Base-by-base conservation (phyloP, 495 filamentous ascomycete species). In the Hypoxylon fuscum region DNA sequence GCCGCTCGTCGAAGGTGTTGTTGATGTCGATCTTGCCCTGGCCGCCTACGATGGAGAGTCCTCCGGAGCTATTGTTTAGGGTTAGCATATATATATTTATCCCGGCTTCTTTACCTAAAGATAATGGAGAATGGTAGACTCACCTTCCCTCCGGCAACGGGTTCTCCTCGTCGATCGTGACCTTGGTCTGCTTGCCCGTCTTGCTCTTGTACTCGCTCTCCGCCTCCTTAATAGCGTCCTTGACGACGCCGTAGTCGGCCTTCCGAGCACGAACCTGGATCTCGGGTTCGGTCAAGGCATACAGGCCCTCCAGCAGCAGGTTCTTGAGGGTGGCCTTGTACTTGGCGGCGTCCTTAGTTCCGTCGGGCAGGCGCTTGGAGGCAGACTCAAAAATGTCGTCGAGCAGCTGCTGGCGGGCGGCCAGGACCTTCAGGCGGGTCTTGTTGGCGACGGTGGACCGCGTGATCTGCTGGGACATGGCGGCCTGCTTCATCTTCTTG, bases 401-500 rank as follows among this genome's bases (percentile, higher is more conserved):
- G 55, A 99, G 83, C 62, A 99, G 79, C 73, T 92, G 90, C 81
- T 99, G 94, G 59, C 92, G 84, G 11, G 91, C 88, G 37, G 81
- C 81, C 31, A 99, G 88, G 37, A 99, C 87, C 64, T 89, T 88
- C 69, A 99, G 83, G 35, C 96, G 87, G 45, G 92, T 92, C 80
- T 95, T 93, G 85, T 99, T 99, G 76, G 93, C 85, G 35, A 98
- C 85, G 43, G 91, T 98, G 34, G 92, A 96, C 61, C 89, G 88
- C 37, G 92, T 93, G 79, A 97, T 97, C 81, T 98, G 96, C 84
- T 98, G 96, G 46, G 90, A 90, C 88, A 97, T 96, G 77, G 88
- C 82, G 55, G 94, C 93, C 77, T 93, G 88, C 85, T 96, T 99
- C 87, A 93, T 93, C 80, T 96, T 97, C 86, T 97, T 97, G 76